Conservation (phyloP, 2,329 filamentous ascomycete species). For the Triangularia verruculosa region DNA sequence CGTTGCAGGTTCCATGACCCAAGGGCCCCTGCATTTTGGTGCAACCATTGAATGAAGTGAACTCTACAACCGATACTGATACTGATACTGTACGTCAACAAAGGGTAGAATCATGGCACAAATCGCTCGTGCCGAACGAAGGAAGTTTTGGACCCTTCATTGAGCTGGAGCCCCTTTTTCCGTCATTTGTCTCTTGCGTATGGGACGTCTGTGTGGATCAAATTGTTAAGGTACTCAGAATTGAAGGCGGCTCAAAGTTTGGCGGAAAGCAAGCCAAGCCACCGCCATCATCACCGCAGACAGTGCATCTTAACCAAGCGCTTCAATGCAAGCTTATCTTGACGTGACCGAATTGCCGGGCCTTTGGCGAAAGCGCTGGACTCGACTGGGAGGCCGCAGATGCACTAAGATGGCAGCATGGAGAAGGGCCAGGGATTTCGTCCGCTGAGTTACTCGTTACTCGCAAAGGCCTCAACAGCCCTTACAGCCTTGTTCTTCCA, state of each 20-base stretch:
- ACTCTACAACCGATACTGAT: no score
- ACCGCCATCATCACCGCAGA: not conserved
- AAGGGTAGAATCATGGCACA: not conserved
- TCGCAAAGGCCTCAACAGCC: no score
- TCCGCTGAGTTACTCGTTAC: no score
- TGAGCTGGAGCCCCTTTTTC: not conserved
- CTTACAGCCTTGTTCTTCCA: no score
- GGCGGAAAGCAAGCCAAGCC: not conserved
- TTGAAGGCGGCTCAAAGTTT: not conserved
- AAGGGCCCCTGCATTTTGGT: not conserved
- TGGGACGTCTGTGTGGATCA: not conserved
- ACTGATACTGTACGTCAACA: not conserved
- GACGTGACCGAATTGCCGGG: not conserved
- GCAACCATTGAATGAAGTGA: not conserved
- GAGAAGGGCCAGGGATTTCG: no score
- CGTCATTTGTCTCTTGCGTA: not conserved
- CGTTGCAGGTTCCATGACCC: not conserved
- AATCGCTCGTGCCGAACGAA: not conserved
- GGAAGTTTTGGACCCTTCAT: not conserved
- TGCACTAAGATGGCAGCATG: no score
- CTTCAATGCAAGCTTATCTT: not conserved
- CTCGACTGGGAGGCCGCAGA: no score
- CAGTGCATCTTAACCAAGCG: not conserved
- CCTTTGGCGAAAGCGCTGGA: not conserved
- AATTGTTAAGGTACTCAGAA: not conserved